These are phyloP conservation scores for Moringa oleifera DNA, from an alignment of 345 rosid genomes.

Conservation along the genomic window DNA sequence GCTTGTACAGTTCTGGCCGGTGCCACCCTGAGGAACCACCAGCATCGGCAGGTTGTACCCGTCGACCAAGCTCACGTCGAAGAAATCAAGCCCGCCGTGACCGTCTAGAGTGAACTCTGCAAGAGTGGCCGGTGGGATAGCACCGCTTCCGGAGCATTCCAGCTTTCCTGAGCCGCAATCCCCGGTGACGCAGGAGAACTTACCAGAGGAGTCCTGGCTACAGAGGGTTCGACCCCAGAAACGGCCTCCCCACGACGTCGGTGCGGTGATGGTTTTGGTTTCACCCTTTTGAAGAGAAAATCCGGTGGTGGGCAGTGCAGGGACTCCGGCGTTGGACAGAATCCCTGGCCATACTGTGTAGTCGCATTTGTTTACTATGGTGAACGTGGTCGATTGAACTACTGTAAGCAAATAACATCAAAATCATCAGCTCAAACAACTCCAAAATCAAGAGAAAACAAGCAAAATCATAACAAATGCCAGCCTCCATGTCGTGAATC, in stretches of 20 bases:
- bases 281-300: constrained; percentile 69
- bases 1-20: constrained; percentile 58
- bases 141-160: constrained; percentile 78
- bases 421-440: background rate
- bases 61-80: constrained; percentile 87
- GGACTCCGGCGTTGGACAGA: constrained; percentile 64
- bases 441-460: background rate
- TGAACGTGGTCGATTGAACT: constrained; percentile 53
- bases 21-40: constrained; percentile 75
- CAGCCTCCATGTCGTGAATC: too few species aligned
- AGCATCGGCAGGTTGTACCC: constrained; percentile 91
- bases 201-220: constrained; percentile 51
- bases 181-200: constrained; percentile 70
- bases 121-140: constrained; percentile 74
- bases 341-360: constrained; percentile 89
- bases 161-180: constrained; percentile 78
- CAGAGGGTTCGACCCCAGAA: constrained; percentile 91
- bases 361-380: constrained; percentile 60
- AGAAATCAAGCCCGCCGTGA: constrained; percentile 62
- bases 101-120: constrained; percentile 87
- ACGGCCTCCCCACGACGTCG: constrained; percentile 88
- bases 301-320: constrained; percentile 73
- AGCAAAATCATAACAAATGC: background rate
- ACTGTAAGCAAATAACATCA: constrained; percentile 18
- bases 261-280: constrained; percentile 46